Evolutionary conservation across 1,284 basidiomycete species (phyloP).

Genomic region (Cryptococcus wingfieldii): DNA sequence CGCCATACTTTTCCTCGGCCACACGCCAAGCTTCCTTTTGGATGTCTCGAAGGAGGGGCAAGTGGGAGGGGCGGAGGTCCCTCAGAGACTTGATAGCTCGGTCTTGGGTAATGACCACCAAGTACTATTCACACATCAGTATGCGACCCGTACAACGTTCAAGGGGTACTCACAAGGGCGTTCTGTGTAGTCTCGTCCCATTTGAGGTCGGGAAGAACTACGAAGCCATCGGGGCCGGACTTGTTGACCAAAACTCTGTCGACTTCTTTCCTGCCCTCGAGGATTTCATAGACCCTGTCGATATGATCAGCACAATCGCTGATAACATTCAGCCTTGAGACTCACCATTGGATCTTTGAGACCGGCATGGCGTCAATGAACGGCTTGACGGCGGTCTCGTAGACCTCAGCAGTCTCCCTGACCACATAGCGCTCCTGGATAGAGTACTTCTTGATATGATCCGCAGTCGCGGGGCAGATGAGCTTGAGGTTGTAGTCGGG

Average conservation of each 20-base stretch:
- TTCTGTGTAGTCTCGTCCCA: constrained; percentile 73
- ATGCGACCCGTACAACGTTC: background rate
- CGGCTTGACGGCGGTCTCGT: constrained; percentile 64
- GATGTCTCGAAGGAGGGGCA: constrained; percentile 68
- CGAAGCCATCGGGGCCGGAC: constrained; percentile 59
- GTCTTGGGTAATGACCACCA: constrained; percentile 65
- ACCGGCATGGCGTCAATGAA: constrained; percentile 72
- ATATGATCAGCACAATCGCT: background rate
- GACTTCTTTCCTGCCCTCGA: constrained; percentile 72
- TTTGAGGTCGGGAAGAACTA: constrained; percentile 87
- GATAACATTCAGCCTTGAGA: background rate
- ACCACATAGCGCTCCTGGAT: constrained; percentile 69
- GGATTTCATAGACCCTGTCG: constrained; percentile 78
- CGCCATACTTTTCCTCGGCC: constrained; percentile 66
- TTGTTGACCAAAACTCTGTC: constrained; percentile 67
- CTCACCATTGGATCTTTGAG: constrained; percentile 74
- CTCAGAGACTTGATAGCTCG: constrained; percentile 62
- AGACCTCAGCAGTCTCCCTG: constrained; percentile 72
- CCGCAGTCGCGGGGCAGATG: constrained; percentile 75
- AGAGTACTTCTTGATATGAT: constrained; percentile 82
- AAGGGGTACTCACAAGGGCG: constrained; percentile 40
- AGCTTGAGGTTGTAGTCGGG: constrained; percentile 57
- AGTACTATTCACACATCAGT: constrained; percentile 51
- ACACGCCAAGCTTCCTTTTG: constrained; percentile 58
- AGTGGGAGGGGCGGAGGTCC: constrained; percentile 62